Evolutionary conservation across 2,329 filamentous ascomycete species (phyloP), one percentile per base, ranked within the genome.

Genomic region (Phialophora expanda): DNA sequence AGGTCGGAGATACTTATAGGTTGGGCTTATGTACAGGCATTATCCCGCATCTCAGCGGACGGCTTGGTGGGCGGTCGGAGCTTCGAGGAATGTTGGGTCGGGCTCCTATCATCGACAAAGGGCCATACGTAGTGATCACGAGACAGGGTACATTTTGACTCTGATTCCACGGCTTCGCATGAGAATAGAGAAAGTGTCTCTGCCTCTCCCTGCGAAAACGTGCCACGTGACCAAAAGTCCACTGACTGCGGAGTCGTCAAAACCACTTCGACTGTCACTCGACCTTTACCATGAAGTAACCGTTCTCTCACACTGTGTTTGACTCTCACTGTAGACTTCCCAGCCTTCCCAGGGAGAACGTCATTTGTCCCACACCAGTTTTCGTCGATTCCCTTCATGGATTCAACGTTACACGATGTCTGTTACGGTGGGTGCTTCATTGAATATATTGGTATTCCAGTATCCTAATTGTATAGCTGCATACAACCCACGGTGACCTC

Each of bases 401-500:
- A 67, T 65, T 34, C 30, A 8, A 56, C 28, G 38, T 32, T 32
- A 26, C 64, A 66, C 38, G 57, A 72, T 72, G 70, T 70, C 70
- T 38, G 69, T 72, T 22, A 72, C 70, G 41, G 70, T 72, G 58
- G 63, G 69, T 62, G 12, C 28, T 32, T 22, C 14, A 20, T 11
- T 2, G 8, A 32, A 4, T 1, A 7, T 3, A 17, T 7, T 46
- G 46, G 6, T 57, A 24, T 46, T 46, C 32, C 20, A 28, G 17
- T 6, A 55, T 24, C 9, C 53, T 55, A 12, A 55, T 17, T 14
- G 28, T 26, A 46, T 60, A 82, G 80, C 85, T 99, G 14, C 93
- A 97, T 79, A 99, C 95, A 57, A 91, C 89, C 58, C 85, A 90
- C 61, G 95, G 95, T 76, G 90, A 95, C 79, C 85, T 99, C 76